Evolutionary conservation across 192 early-diverging fungal species (phyloP), one percentile per base, ranked within the genome.

Genomic region (Coemansia sp.): DNA sequence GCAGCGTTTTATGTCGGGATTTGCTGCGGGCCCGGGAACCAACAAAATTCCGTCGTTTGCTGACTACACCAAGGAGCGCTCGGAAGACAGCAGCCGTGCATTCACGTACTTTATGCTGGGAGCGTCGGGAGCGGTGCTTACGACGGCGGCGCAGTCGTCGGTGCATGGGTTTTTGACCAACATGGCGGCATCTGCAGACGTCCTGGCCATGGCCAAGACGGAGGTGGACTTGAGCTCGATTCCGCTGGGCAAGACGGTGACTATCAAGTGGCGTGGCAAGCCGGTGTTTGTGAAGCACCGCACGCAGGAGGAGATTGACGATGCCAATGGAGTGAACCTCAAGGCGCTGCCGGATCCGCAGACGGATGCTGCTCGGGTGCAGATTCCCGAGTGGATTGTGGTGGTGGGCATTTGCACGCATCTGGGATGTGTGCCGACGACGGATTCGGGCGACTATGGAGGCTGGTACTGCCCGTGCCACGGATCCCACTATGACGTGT

Each of bases 391-490:
- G 79, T 98, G 94, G 94, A 83, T 98, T 30, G 92, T 98, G 40
- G 93, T 97, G 84, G 76, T 98, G 41, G 94, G 93, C 66, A 86
- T 85, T 57, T 91, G 83, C 80, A 84, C 87, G 53, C 89, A 88
- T 83, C 80, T 93, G 79, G 96, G 96, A 61, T 98, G 96, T 81
- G 96, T 98, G 51, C 96, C 96, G 54, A 90, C 96, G 60, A 93
- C 93, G 39, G 96, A 98, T 68, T 86, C 96, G 70, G 96, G 96
- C 70, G 96, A 98, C 51, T 98, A 84, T 77, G 91, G 91, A 68
- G 96, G 96, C 64, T 98, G 96, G 96, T 98, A 96, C 87, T 98
- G 96, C 81, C 96, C 96, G 49, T 98, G 96, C 87, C 96, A 98
- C 82, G 96, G 96, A 54, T 98, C 96, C 37, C 96, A 98, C 73